A percentile compares a stretch with the other conserved stretches of the same genome.
phyloP scores from a whole-genome alignment of 1,284 basidiomycete genomes.

The Amylostereum areolatum region DNA sequence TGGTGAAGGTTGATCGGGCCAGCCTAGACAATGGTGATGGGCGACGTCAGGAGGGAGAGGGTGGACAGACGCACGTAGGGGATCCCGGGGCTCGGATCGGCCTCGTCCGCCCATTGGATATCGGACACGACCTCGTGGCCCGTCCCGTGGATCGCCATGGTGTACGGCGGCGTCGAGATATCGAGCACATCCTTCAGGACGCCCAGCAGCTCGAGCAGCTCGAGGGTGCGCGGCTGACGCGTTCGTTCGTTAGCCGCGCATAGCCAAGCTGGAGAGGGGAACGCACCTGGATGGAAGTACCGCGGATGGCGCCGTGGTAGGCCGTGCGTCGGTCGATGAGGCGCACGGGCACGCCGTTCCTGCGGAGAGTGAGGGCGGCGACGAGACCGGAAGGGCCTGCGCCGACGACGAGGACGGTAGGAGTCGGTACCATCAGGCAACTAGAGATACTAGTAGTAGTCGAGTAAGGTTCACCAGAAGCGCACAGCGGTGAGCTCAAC shows the following conservation, averaged over 20 bases:
- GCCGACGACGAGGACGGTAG: conserved; percentile 7
- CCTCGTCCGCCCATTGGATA: conserved; percentile 5
- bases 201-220: conserved; percentile 10
- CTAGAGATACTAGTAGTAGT: too few species aligned
- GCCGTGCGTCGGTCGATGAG: conserved; percentile 16
- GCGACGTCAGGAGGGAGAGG: not conserved
- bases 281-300: conserved; percentile 10
- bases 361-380: conserved; percentile 16
- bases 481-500: too few species aligned
- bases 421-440: too few species aligned
- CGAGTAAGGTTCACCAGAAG: too few species aligned
- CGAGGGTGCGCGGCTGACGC: conserved; percentile 10
- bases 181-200: conserved; percentile 11
- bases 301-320: conserved; percentile 14
- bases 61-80: conserved; percentile 9
- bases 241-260: too few species aligned
- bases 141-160: conserved; percentile 6
- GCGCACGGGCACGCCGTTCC: conserved; percentile 18
- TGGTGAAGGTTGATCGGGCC: conserved; percentile 3
- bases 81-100: conserved; percentile 1
- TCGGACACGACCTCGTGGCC: not conserved
- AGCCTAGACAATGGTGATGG: not conserved
- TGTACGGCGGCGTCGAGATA: conserved; percentile 4
- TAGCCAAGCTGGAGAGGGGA: not conserved
- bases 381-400: conserved; percentile 20